These are phyloP conservation scores for Paramecium octaurelia DNA, from an alignment of 73 alveolate genomes.

Conservation along the genomic window DNA sequence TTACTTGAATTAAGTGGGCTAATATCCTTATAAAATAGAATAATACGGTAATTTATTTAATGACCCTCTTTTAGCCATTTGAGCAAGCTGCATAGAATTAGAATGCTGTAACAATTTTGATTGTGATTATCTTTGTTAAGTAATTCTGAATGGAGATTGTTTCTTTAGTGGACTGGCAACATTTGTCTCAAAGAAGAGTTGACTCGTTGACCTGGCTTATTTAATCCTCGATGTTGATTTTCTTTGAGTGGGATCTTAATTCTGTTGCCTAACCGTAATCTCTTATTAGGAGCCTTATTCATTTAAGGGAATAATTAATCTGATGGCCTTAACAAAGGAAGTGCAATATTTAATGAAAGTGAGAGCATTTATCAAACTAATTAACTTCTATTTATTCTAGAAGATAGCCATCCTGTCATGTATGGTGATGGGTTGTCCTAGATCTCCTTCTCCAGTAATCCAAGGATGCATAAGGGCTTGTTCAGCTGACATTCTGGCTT, in stretches of 20 bases:
- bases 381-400: not conserved
- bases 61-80: not conserved
- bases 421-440: not conserved
- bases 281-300: not conserved
- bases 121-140: not conserved
- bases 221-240: not conserved
- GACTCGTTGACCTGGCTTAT: constrained; percentile 36
- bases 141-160: constrained; percentile 6
- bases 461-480: constrained; percentile 38
- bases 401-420: constrained; percentile 6
- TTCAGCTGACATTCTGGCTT: constrained; percentile 39
- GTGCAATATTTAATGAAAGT: not conserved
- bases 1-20: constrained; percentile 5
- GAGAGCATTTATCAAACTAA: not conserved
- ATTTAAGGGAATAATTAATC: not conserved
- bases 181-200: not conserved
- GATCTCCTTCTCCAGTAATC: constrained; percentile 43
- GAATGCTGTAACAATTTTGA: not conserved
- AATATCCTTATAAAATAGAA: not conserved
- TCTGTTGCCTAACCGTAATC: not conserved
- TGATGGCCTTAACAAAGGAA: not conserved
- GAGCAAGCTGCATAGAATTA: not conserved
- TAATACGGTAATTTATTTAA: constrained; percentile 3
- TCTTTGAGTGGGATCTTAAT: not conserved
- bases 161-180: constrained; percentile 22